Base-by-base conservation (phyloP, 1,284 basidiomycete genomes). In the Tilletia caries region DNA sequence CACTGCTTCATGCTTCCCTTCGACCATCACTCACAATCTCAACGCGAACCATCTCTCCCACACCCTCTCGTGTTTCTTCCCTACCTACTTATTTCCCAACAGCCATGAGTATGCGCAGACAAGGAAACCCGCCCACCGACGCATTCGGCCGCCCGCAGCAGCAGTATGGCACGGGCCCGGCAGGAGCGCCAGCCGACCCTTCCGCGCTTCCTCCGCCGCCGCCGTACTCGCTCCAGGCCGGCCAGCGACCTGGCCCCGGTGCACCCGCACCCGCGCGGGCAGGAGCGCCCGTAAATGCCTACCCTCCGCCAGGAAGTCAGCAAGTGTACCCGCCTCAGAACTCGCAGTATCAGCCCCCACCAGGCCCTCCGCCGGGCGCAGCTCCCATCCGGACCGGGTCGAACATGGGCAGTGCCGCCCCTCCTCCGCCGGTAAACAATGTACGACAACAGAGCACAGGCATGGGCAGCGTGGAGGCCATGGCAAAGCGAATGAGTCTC, bases 221-320 rank as follows among this genome's bases (percentile, higher is more conserved):
- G 33, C 58, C 58, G 29, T 62, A 62, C 58, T 33, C 58, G 29
- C 20, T n/a, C 32, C 58, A 62, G 33, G 20, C 37, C 8, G 37
- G 37, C 37, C 37, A 41, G 37, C 37, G 37, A 41, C 37, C 37
- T 41, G 8, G 10, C 37, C 37, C 8, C 8, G 37, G 37, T 15
- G 10, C 37, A 41, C 37, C 37, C 8, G 37, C 10, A 41, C 37
- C 37, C 8, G 37, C 23, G 54, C 54, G 20, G 27, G 54, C 54
- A 58, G 27, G 8, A 32, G 27, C 18, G 25, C 32, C 32, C 3
- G 58, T 13, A 13, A 29, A 15, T 6, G 58, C 33, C 32, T 62
- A 62, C n/a, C 58, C 58, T 15, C 58, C 58, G 27, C 58, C 58
- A 2, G 58, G 58, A 8, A 62, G 58, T n/a, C 58, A 62, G 58